phyloP scores from a whole-genome alignment of 2,329 filamentous ascomycete genomes.

The Pseudovirgaria hyperparasitica region DNA sequence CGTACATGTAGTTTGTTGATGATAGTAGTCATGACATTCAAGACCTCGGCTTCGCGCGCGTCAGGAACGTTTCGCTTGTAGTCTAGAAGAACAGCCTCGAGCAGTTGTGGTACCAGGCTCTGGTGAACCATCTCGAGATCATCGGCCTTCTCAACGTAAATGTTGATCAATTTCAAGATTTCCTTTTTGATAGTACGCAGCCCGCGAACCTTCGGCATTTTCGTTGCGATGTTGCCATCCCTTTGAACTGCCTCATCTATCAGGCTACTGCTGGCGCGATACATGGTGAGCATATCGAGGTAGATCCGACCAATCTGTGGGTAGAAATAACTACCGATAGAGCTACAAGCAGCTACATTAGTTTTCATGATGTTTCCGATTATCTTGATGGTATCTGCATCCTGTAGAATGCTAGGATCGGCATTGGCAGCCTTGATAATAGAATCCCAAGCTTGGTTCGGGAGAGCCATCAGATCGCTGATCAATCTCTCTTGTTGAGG shows the following conservation, averaged over 20 bases:
- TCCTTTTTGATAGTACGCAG: constrained; percentile 98
- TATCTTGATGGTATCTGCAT: constrained; percentile 92
- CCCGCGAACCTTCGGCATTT: constrained; percentile 92
- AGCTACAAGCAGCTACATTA: constrained; percentile 95
- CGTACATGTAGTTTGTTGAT: constrained; percentile 92
- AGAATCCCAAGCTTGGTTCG: constrained; percentile 88
- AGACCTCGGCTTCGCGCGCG: constrained; percentile 87
- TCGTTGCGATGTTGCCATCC: constrained; percentile 86
- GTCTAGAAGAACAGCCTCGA: constrained; percentile 87
- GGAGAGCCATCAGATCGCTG: constrained; percentile 81
- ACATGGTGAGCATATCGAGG: constrained; percentile 98
- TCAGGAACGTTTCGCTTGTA: constrained; percentile 96
- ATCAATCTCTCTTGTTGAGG: constrained; percentile 85
- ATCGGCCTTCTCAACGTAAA: constrained; percentile 95
- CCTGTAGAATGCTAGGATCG: constrained; percentile 76
- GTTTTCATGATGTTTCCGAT: constrained; percentile 99
- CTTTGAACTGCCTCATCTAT: constrained; percentile 85
- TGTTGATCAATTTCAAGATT: constrained; percentile 95
- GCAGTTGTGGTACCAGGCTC: constrained; percentile 88
- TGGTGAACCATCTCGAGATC: constrained; percentile 85
- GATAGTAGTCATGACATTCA: constrained; percentile 95
- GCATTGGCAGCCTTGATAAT: constrained; percentile 83
- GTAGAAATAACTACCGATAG: constrained; percentile 94
- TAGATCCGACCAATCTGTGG: constrained; percentile 97
- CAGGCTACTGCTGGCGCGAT: constrained; percentile 87